Conservation (phyloP, 148 eudicot genomes). For the Rhododendron griersonianum region DNA sequence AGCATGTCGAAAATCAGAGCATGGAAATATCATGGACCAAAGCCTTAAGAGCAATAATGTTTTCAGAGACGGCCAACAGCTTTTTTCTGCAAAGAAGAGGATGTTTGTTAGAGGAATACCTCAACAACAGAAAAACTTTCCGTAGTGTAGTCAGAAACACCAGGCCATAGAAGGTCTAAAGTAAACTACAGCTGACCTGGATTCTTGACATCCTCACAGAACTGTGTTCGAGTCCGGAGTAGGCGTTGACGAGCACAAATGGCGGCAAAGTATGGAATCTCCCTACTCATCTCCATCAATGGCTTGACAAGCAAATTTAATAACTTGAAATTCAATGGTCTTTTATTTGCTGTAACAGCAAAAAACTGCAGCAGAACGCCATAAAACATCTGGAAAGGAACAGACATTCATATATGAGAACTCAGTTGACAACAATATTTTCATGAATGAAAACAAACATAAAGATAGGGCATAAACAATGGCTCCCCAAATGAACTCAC, state of each 20-base stretch:
- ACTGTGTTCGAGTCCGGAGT: slow-evolving; percentile 50
- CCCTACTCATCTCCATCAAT: slow-evolving; percentile 78
- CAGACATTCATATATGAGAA: background rate
- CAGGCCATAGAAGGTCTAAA: background rate
- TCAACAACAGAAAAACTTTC: slow-evolving; percentile 1
- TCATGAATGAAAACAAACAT: background rate
- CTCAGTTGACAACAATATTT: background rate
- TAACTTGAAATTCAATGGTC: slow-evolving; percentile 66
- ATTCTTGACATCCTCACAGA: slow-evolving; percentile 72
- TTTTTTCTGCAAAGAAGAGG: slow-evolving; percentile 46
- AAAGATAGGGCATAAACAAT: background rate
- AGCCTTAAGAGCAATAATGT: slow-evolving; percentile 81
- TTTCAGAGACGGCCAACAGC: slow-evolving; percentile 91
- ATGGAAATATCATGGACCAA: slow-evolving; percentile 95
- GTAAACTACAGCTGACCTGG: slow-evolving; percentile 45
- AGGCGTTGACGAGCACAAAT: slow-evolving; percentile 93
- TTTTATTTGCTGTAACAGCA: slow-evolving; percentile 72
- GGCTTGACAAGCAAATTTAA: slow-evolving; percentile 84
- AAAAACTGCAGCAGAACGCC: slow-evolving; percentile 91
- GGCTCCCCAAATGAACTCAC: too few species aligned
- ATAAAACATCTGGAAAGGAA: slow-evolving; percentile 69
- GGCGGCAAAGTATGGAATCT: slow-evolving; percentile 88
- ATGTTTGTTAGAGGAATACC: slow-evolving; percentile 2
- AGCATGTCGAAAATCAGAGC: slow-evolving; percentile 94
- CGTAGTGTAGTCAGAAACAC: slow-evolving; percentile 2